Percentiles rank a stretch among this genome's conserved stretches.
phyloP scores from a whole-genome alignment of 2,329 filamentous ascomycete species.

The Cercospora sp. region DNA sequence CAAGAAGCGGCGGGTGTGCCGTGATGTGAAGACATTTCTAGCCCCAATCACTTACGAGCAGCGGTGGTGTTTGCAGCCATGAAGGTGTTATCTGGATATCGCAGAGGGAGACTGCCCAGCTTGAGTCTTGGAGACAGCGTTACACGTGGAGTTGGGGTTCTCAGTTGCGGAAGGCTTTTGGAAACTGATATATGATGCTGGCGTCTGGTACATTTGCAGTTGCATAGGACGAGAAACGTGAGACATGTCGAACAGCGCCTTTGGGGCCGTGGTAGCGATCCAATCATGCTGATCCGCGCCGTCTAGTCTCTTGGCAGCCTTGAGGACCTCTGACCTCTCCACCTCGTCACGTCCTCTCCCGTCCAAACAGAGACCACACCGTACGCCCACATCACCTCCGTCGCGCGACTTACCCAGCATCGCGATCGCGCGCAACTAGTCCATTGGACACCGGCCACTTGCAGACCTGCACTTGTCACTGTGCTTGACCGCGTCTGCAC shows the following conservation, averaged over 20 bases:
- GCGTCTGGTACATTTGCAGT: neutral
- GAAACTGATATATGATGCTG: neutral
- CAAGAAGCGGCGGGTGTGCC: conserved; percentile 50
- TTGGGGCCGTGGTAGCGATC: neutral
- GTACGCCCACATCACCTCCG: neutral
- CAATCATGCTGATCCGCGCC: neutral
- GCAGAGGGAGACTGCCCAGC: neutral
- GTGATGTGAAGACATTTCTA: conserved; percentile 43
- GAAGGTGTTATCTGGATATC: neutral
- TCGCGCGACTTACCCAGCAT: neutral
- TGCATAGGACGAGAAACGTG: neutral
- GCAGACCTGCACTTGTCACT: neutral
- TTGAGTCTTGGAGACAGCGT: neutral
- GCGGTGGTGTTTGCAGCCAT: neutral
- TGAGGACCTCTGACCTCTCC: neutral
- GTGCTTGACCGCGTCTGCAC: neutral
- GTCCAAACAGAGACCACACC: conserved; percentile 4
- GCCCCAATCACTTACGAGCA: neutral
- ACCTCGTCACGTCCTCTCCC: neutral
- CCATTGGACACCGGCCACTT: neutral
- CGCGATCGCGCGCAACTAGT: neutral
- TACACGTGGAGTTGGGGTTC: neutral
- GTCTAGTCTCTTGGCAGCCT: neutral
- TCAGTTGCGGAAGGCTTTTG: neutral
- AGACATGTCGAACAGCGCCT: neutral